Evolutionary conservation across 2,329 filamentous ascomycete genomes (phyloP).

Genomic region (Xylaria multiplex): DNA sequence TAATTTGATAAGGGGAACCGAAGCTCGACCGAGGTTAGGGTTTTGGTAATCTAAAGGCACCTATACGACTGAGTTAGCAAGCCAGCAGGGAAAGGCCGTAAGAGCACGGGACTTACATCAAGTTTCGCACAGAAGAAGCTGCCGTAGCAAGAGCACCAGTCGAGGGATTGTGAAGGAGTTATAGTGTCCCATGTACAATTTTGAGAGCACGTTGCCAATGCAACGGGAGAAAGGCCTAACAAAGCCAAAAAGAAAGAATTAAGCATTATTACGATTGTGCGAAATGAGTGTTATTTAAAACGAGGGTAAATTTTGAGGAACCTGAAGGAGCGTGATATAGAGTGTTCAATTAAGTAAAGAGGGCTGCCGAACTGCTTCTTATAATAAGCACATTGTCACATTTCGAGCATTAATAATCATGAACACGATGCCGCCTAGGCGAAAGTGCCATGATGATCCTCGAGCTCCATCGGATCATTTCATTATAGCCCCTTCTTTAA

Average conservation of each 20-base stretch:
- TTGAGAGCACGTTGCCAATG: slow-evolving; percentile 16
- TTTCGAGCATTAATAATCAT: neutral
- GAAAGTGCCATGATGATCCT: neutral
- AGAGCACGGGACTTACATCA: slow-evolving; percentile 15
- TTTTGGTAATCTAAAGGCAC: slow-evolving; percentile 30
- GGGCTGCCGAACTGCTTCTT: slow-evolving; percentile 6
- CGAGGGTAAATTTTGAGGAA: neutral
- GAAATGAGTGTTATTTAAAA: slow-evolving; percentile 4
- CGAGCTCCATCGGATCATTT: slow-evolving; percentile 1
- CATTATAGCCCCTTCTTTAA: slow-evolving; percentile 4
- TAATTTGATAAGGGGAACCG: slow-evolving; percentile 31
- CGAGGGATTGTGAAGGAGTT: slow-evolving; percentile 21
- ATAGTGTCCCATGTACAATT: slow-evolving; percentile 33
- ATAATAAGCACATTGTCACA: slow-evolving; percentile 12
- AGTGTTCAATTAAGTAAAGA: neutral
- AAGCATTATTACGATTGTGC: neutral
- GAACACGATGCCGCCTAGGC: neutral
- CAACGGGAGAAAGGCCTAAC: slow-evolving; percentile 3
- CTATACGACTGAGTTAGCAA: slow-evolving; percentile 8
- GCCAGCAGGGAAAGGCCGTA: no score
- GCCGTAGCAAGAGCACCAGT: slow-evolving; percentile 27
- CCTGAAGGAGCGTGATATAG: neutral
- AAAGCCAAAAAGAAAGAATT: slow-evolving; percentile 1
- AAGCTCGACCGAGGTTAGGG: slow-evolving; percentile 18
- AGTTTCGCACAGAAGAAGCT: slow-evolving; percentile 32